Percentiles rank a stretch among this genome's conserved stretches.
Conservation (phyloP, 305 asterid species). For the Ilex paraguariensis region DNA sequence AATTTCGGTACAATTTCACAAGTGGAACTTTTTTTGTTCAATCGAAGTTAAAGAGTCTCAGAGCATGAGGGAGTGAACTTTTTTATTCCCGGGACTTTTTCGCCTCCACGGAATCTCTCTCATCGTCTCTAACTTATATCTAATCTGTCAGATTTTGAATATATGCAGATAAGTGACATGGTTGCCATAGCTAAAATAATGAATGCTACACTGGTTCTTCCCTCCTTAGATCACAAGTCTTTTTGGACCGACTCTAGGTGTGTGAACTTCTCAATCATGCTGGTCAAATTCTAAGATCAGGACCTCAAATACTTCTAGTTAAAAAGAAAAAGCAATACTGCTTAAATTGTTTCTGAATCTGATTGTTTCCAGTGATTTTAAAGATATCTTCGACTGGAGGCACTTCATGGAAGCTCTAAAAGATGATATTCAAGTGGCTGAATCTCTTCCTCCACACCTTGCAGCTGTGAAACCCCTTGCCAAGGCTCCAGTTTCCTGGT, state of each 20-base stretch:
- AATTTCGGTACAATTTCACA: too few relatives aligned
- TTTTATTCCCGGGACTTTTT: too few relatives aligned
- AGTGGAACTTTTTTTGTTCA: too few relatives aligned
- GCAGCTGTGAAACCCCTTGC: conserved; percentile 14
- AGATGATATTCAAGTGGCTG: conserved; percentile 19
- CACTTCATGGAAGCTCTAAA: conserved; percentile 14
- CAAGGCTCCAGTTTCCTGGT: conserved; percentile 24
- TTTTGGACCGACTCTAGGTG: conserved; percentile 27
- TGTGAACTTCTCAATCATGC: too few relatives aligned
- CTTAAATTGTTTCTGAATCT: not conserved
- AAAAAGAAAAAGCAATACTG: too few relatives aligned
- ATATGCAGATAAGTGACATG: conserved; percentile 24
- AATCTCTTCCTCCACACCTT: conserved; percentile 17
- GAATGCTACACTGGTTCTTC: conserved; percentile 24
- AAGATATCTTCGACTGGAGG: conserved; percentile 21
- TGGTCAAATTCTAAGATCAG: too few relatives aligned
- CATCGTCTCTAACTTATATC: too few relatives aligned
- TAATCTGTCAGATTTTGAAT: too few relatives aligned
- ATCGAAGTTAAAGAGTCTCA: too few relatives aligned
- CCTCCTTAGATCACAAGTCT: conserved; percentile 21
- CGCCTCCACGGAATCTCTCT: too few relatives aligned
- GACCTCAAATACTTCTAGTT: too few relatives aligned
- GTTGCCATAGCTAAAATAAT: conserved; percentile 21
- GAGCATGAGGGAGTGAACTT: too few relatives aligned
- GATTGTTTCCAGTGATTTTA: conserved; percentile 17